Percentiles rank a stretch among this genome's conserved stretches.
phyloP scores from a whole-genome alignment of 805 yeast species.

The Metschnikowia orientalis region DNA sequence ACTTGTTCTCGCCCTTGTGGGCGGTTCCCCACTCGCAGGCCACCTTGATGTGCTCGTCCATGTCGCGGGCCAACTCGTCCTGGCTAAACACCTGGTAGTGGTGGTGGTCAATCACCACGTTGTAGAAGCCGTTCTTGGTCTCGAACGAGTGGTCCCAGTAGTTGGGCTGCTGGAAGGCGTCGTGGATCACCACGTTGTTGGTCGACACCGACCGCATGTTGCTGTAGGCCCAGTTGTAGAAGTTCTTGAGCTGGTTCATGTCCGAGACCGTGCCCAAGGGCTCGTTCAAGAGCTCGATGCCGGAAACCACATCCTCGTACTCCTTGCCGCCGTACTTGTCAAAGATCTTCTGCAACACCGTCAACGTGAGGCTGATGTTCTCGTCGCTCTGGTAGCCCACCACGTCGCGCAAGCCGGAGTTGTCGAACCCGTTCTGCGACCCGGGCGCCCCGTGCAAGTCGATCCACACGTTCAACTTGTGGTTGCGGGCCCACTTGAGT shows the following conservation, averaged over 20 bases:
- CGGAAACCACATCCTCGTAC: constrained; percentile 70
- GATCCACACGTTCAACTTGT: constrained; percentile 75
- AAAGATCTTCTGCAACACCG: constrained; percentile 52
- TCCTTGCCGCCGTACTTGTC: constrained; percentile 58
- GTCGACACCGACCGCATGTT: constrained; percentile 51
- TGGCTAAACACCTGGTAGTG: constrained; percentile 80
- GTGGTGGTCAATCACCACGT: constrained; percentile 82
- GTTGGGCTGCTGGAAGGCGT: constrained; percentile 62
- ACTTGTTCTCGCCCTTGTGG: constrained; percentile 16
- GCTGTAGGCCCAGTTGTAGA: constrained; percentile 59
- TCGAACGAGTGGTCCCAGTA: constrained; percentile 56
- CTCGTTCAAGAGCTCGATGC: constrained; percentile 84
- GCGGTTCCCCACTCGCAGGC: constrained; percentile 18
- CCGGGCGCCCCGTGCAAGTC: constrained; percentile 97
- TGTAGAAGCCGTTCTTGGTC: constrained; percentile 41
- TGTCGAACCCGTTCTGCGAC: constrained; percentile 93
- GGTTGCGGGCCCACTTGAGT: constrained; percentile 62
- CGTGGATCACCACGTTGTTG: constrained; percentile 69
- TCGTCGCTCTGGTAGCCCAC: constrained; percentile 15
- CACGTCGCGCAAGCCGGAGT: constrained; percentile 76
- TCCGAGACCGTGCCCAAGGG: constrained; percentile 74
- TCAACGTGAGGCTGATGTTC: constrained; percentile 39
- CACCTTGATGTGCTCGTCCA: constrained; percentile 55
- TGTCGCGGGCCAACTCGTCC: constrained; percentile 52
- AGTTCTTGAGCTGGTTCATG: constrained; percentile 53